Base-by-base conservation (phyloP, 2,329 filamentous ascomycete genomes). In the Curvularia eragrostidis region DNA sequence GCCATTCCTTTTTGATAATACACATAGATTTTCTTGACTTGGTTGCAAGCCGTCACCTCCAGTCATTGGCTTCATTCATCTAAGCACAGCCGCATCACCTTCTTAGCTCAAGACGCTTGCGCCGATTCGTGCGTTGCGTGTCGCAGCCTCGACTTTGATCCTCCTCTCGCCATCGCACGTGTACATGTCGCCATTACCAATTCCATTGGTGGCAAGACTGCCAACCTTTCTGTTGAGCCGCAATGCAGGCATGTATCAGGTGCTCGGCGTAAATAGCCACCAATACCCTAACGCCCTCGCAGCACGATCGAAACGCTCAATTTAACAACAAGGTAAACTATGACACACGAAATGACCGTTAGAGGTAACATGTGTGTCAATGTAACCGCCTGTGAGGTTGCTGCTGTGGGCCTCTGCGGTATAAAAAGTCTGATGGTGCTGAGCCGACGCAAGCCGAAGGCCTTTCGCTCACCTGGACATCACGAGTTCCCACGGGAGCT, bases 311-410 rank as follows among this genome's bases (percentile, higher is more conserved):
- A 57, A 56, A 51, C n/a, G 24, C 10, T n/a, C 34, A 54, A 50
- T 56, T 58, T 58, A 52, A 28, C 43, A 39, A 46, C 39, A 13
- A 56, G 38, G 23, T 54, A 51, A 8, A 52, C 62, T 65, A 65
- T 70, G 67, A 70, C 67, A 70, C 61, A 70, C 50, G 39, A 61
- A 54, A 67, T 67, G 32, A 56, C 66, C 44, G 56, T 65, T 61
- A 68, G 48, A 59, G 67, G 52, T 49, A 62, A 54, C 52, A 42
- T 50, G 34, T 68, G 63, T 68, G 67, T 68, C 67, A 70, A 56
- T 46, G 42, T 46, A 58, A 36, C 26, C 15, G 23, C 13, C 42
- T 21, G 36, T 56, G 39, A 54, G 56, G 49, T 51, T 57, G 38
- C 36, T 21, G 49, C 48, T 42, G 62, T 63, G 57, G 59, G 55